Evolutionary conservation across 2,329 filamentous ascomycete genomes (phyloP), one percentile per base, ranked within the genome.

Genomic region (Diaporthe sp.): DNA sequence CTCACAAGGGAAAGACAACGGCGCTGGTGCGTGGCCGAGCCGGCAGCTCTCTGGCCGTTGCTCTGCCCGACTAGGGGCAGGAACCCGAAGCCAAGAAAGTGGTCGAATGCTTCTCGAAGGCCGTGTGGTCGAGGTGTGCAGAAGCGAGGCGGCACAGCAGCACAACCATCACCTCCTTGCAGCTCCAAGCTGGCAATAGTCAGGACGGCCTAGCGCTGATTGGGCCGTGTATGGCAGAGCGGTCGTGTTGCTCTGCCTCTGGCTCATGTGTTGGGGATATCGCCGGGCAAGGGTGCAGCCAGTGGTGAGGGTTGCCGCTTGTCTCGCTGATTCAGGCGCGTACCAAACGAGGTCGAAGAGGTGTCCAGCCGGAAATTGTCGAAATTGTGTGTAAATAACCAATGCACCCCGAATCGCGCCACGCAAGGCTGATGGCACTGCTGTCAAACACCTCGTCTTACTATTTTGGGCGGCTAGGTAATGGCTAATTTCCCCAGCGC

Each of bases 311-410:
- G 44, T 51, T 49, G 46, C 25, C 59, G 57, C 58, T 61, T 39
- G 49, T 39, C 74, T 49, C 49, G 71, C 55, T 73, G 62, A 61
- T 70, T 70, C 58, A 73, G 53, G 28, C 28, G 57, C 51, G 44
- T 68, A 73, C 74, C 72, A 71, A 65, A 59, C 59, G 53, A 31
- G 57, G 31, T 51, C 25, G 53, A 42, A 58, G 57, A 61, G 49
- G 62, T 73, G 72, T 75, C 42, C 59, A 51, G 61, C 58, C 75
- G 75, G 75, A 76, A 58, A 76, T 76, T 75, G 71, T 69, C 75
- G 75, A 75, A 72, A 75, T 72, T 76, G 73, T 70, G 57, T 57
- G 53, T 12, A 49, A 74, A 61, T 62, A 74, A 25, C 57, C 74
- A 70, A 75, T 51, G 57, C 71, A 59, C 62, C 57, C 57, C 59